Conservation (phyloP, 805 yeast genomes). For the Teunomyces kruisii region DNA sequence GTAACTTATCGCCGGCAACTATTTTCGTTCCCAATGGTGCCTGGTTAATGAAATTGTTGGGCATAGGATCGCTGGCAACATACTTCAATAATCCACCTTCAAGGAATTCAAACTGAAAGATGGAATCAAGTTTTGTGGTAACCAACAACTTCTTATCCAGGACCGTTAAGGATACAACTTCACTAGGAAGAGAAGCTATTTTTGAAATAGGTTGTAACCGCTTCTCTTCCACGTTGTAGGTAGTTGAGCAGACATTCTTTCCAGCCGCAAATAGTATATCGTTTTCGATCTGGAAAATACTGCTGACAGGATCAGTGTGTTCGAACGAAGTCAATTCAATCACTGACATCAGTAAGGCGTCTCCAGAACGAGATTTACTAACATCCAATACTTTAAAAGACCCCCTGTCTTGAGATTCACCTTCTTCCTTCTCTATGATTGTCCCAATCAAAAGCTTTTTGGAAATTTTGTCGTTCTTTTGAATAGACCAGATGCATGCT, state of each 20-base stretch:
- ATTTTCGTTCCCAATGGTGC: slow-evolving; percentile 20
- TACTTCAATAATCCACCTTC: slow-evolving; percentile 13
- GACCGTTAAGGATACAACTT: slow-evolving; percentile 24
- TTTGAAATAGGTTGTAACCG: slow-evolving; percentile 27
- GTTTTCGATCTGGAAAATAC: slow-evolving; percentile 33
- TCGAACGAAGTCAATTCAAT: slow-evolving; percentile 33
- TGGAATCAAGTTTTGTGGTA: slow-evolving; percentile 36
- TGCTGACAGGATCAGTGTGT: slow-evolving; percentile 31
- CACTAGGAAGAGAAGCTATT: slow-evolving; percentile 30
- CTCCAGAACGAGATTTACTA: slow-evolving; percentile 15
- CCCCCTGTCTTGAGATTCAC: slow-evolving; percentile 17
- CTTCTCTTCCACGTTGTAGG: slow-evolving; percentile 32
- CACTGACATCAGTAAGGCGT: slow-evolving; percentile 18
- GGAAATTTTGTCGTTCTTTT: slow-evolving; percentile 28
- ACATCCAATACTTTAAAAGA: slow-evolving; percentile 37
- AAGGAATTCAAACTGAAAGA: slow-evolving; percentile 24
- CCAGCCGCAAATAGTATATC: slow-evolving; percentile 35
- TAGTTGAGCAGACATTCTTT: slow-evolving; percentile 27
- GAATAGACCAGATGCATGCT: slow-evolving; percentile 34
- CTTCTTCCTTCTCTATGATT: slow-evolving; percentile 8
- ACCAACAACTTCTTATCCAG: slow-evolving; percentile 20
- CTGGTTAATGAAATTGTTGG: slow-evolving; percentile 34
- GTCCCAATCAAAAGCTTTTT: slow-evolving; percentile 39
- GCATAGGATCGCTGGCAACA: slow-evolving; percentile 29
- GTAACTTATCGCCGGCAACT: slow-evolving; percentile 35